phyloP scores from a whole-genome alignment of 495 filamentous ascomycete genomes.

The Trichoderma parareesei region DNA sequence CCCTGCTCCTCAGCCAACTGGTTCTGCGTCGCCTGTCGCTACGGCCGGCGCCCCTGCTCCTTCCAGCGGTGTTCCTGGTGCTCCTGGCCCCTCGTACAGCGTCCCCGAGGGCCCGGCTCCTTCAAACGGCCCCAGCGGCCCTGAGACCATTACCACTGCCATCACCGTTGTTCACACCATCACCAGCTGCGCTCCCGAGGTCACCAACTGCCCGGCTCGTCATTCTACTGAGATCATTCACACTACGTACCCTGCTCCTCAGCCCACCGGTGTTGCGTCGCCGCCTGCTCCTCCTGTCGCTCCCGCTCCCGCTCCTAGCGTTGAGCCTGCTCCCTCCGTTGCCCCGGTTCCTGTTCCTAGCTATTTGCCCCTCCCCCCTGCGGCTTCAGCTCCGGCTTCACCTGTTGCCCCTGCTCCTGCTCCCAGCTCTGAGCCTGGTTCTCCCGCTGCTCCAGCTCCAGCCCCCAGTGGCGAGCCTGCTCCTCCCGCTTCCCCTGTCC shows the following conservation, averaged over 20 bases:
- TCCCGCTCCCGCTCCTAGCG: neutral
- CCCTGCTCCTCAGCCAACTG: no score
- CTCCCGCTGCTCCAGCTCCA: neutral
- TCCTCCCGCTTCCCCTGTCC: neutral
- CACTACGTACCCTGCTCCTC: conserved; percentile 54
- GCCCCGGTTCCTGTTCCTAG: no score
- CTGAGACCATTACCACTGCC: conserved; percentile 33
- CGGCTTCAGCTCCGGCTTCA: neutral
- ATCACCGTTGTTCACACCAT: conserved; percentile 43
- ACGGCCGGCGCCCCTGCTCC: neutral
- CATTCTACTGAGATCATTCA: conserved; percentile 50
- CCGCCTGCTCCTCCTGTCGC: neutral
- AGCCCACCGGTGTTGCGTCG: conserved; percentile 30
- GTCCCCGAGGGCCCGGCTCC: neutral
- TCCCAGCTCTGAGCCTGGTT: neutral
- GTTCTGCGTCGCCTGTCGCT: no score
- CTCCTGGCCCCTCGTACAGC: neutral
- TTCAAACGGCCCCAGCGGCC: conserved; percentile 29
- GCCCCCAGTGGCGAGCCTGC: neutral
- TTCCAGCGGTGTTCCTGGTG: neutral
- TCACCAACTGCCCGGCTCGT: conserved; percentile 49
- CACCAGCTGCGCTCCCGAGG: conserved; percentile 53
- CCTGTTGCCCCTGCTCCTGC: neutral
- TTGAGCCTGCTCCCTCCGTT: neutral
- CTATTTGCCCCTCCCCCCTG: neutral